These are phyloP conservation scores for Erysiphe pulchra DNA, from an alignment of 2,329 filamentous ascomycete species.

Conservation along the genomic window DNA sequence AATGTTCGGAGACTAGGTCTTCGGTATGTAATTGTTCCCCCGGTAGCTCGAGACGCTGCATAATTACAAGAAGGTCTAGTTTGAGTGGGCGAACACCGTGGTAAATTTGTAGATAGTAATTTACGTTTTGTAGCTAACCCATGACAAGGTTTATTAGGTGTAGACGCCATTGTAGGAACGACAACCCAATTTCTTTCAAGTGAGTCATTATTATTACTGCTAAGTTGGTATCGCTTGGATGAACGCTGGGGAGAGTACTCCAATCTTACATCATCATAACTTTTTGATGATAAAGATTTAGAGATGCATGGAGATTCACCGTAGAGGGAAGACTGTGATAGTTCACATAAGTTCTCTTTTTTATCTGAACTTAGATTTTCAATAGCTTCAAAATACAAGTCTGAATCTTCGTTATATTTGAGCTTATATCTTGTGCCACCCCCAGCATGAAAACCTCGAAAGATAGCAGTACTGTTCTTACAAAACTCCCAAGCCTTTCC, in stretches of 20 bases:
- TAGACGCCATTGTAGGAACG: slow-evolving; percentile 16
- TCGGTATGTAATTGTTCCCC: slow-evolving; percentile 1
- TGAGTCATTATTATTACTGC: slow-evolving; percentile 20
- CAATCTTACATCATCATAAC: slow-evolving; percentile 2
- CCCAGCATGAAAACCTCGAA: slow-evolving; percentile 68
- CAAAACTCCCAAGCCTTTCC: slow-evolving; percentile 75
- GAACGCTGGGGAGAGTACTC: slow-evolving; percentile 16
- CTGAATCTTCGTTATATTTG: background rate
- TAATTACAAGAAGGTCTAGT: slow-evolving; percentile 2
- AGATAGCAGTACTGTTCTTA: slow-evolving; percentile 30
- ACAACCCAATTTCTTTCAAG: slow-evolving; percentile 47
- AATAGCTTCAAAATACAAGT: background rate
- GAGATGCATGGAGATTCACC: background rate
- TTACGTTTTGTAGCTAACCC: slow-evolving; percentile 7
- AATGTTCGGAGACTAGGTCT: slow-evolving; percentile 6
- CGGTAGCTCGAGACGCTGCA: slow-evolving; percentile 9
- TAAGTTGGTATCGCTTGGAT: slow-evolving; percentile 22
- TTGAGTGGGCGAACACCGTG: slow-evolving; percentile 3
- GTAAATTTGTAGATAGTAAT: slow-evolving; percentile 8
- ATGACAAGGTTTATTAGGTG: slow-evolving; percentile 3
- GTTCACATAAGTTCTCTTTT: background rate
- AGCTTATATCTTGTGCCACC: slow-evolving; percentile 41
- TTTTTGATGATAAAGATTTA: background rate
- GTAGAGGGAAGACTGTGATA: background rate
- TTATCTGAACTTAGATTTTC: background rate